These are phyloP conservation scores for Crithidia bombi DNA, from an alignment of 208 protist species.

Conservation along the genomic window DNA sequence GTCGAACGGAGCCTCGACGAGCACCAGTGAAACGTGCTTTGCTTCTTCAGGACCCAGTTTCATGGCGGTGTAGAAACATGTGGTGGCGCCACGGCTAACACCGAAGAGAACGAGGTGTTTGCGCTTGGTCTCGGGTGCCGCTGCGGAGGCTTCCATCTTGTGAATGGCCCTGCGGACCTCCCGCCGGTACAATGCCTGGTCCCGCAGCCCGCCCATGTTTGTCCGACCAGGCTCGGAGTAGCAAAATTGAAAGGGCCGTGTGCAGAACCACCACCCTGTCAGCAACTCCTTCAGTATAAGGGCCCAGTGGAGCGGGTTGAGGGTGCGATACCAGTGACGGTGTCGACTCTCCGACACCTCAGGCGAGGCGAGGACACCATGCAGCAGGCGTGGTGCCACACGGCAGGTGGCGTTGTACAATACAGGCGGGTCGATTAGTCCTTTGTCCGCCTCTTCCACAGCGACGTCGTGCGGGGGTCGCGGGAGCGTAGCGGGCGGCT, in stretches of 20 bases:
- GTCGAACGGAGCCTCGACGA: conserved; percentile 88
- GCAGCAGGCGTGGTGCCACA: conserved; percentile 68
- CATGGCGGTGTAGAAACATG: conserved; percentile 81
- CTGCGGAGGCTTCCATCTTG: conserved; percentile 30
- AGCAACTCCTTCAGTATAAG: conserved; percentile 64
- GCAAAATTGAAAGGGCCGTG: conserved; percentile 46
- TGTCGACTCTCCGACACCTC: conserved; percentile 83
- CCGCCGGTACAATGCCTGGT: conserved; percentile 72
- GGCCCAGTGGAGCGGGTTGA: conserved; percentile 73
- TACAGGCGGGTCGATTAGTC: conserved; percentile 37
- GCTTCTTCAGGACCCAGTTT: conserved; percentile 72
- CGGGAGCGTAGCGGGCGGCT: background rate
- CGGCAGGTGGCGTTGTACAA: conserved; percentile 64
- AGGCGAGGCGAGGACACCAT: conserved; percentile 78
- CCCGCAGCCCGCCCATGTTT: conserved; percentile 63
- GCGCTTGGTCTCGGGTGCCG: background rate
- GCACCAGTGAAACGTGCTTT: conserved; percentile 75
- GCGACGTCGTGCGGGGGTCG: background rate
- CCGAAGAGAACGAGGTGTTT: conserved; percentile 83
- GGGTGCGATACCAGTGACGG: conserved; percentile 39
- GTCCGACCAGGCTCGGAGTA: conserved; percentile 69
- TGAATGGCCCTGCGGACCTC: conserved; percentile 71
- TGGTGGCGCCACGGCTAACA: conserved; percentile 81
- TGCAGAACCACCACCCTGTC: conserved; percentile 54
- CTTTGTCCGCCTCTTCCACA: conserved; percentile 13